Evolutionary conservation across 306 rosid genomes (phyloP), one percentile per base, ranked within the genome.

Genomic region (Hippophae tibetana): DNA sequence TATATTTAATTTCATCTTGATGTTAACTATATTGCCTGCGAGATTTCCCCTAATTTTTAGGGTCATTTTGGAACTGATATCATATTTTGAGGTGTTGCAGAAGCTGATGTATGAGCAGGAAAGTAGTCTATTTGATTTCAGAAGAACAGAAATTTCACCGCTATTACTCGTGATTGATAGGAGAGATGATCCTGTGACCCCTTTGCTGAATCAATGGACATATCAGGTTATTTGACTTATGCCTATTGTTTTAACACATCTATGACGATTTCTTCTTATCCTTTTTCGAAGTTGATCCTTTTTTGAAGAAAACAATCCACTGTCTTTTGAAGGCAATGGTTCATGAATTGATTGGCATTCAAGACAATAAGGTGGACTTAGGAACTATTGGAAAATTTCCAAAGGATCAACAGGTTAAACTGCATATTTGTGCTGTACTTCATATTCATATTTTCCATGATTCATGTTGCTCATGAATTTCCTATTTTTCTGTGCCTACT

Each of bases 111-210:
- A 92, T 83, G 88, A 92, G 65, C 88, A 83, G 70, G 96, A 92
- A 70, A 88, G 85, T 76, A 93, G 99, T 52, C 93, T 88, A 67
- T 92, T 92, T 65, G 93, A 85, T 75, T 92, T 88, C 77, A 84
- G 99, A 72, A 84, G 93, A 76, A 82, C 66, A 51, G 99, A 92
- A 69, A 72, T 85, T 68, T 81, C 96, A 72, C 99, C 99, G 0
- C 71, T 92, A 70, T 82, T 92, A 67, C 80, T 92, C 80, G 93
- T 88, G 60, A 80, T 92, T 73, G 99, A 92, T 81, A 76, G 99
- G 83, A 88, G 95, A 70, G 99, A 92, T 70, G 99, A 88, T 74
- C 99, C 99, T 13, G 86, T 88, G 61, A 84, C 96, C 60, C 90
- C 95, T 0, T 73, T 92, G 77, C 79, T 92, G 66, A 85, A 88